phyloP scores from a whole-genome alignment of 2,329 filamentous ascomycete species.

The Diaporthe batatas region DNA sequence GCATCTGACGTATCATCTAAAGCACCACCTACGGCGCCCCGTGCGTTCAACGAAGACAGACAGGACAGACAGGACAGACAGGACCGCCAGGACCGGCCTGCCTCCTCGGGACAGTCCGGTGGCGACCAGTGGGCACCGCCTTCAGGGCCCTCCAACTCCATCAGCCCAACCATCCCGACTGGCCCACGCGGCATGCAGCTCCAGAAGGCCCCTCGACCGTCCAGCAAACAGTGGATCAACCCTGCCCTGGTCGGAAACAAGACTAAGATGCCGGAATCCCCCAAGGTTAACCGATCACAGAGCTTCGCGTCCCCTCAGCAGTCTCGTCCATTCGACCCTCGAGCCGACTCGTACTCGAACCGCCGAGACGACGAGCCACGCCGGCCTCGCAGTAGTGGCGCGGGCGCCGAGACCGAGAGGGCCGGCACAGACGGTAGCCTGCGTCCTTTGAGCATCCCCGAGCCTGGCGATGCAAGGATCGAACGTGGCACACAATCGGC shows the following conservation, averaged over 20 bases:
- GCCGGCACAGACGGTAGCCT: conserved; percentile 53
- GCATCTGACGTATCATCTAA: conserved; percentile 50
- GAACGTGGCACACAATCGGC: conserved; percentile 57
- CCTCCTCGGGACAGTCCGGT: conserved; percentile 56
- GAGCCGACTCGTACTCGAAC: conserved; percentile 54
- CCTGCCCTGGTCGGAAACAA: conserved; percentile 59
- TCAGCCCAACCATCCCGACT: conserved; percentile 64
- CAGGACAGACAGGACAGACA: conserved; percentile 65
- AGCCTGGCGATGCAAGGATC: conserved; percentile 60
- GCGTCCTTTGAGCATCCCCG: conserved; percentile 58
- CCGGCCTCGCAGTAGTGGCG: conserved; percentile 67
- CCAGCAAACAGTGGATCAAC: conserved; percentile 73
- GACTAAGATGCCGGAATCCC: conserved; percentile 62
- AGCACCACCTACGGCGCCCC: conserved; percentile 65
- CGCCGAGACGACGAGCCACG: conserved; percentile 59
- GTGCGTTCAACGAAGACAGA: conserved; percentile 65
- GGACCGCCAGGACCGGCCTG: conserved; percentile 66
- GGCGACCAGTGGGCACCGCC: conserved; percentile 55
- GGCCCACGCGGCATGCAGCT: conserved; percentile 66
- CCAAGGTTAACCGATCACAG: conserved; percentile 64
- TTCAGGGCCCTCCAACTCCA: conserved; percentile 60
- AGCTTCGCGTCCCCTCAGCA: conserved; percentile 60
- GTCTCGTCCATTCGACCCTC: conserved; percentile 50
- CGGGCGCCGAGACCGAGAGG: conserved; percentile 58
- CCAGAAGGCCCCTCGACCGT: conserved; percentile 60